Base-by-base conservation (phyloP, 225 moss, liverwort and hornwort species). In the Sphagnum contortum region DNA sequence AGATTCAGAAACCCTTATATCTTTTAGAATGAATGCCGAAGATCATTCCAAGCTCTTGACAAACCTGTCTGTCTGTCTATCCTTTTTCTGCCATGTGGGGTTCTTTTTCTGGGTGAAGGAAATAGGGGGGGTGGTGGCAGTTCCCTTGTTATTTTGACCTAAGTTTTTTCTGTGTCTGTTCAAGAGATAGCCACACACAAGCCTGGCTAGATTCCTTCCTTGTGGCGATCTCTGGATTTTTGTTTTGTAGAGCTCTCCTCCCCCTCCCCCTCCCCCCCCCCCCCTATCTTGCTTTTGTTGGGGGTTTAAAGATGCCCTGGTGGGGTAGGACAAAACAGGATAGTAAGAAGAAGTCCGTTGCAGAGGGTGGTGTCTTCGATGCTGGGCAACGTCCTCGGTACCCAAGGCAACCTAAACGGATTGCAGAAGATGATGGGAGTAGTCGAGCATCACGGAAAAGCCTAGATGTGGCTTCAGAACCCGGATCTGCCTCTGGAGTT, bases 251-350 rank as follows among this genome's bases (percentile, higher is more conserved):
- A 29, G 29, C 29, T 64, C 71, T 63, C 57, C 57, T 13, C 64
- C 56, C 72, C 55, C 57, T 13, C 64, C 56, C 72, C 55, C 71
- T 74, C 61, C 59, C 57, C 76, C 69, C 68, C 79, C 52, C 51
- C 55, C 67, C 57, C 48, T 55, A 71, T 55, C 9, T 63, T 57
- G 57, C 62, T 66, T 44, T 60, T 44, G 65, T 60, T 61, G 68
- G 64, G 71, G 77, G 68, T 71, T 73, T 77, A 76, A 94, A 91
- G 82, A 94, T 94, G 94, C 91, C 91, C 80, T 94, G 94, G 94
- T 84, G 82, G 74, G 72, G 82, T 79, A 89, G 86, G 72, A 85
- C 87, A 8, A 94, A 89, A 72, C 79, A 79, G 76, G 78, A 77
- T 73, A 89, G 91, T 74, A 85, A 81, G 81, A 85, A 85, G 80